phyloP scores from a whole-genome alignment of 495 filamentous ascomycete species.

The Penicillium silybi region DNA sequence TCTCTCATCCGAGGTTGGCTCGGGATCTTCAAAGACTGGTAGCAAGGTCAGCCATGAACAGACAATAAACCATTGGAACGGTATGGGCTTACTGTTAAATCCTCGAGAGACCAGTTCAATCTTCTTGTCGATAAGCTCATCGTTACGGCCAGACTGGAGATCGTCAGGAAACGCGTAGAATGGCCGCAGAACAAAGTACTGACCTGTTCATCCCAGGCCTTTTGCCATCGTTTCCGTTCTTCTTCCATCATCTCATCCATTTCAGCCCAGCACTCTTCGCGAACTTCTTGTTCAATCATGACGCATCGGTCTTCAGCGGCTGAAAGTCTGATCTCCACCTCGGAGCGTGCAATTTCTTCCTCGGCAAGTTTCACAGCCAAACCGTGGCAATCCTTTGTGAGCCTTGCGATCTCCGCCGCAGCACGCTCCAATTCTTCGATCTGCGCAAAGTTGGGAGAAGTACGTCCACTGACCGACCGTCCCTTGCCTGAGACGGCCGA shows the following conservation, averaged over 20 bases:
- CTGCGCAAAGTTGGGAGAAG: slow-evolving; percentile 46
- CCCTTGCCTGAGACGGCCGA: slow-evolving; percentile 37
- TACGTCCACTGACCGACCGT: slow-evolving; percentile 41
- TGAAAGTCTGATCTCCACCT: slow-evolving; percentile 49
- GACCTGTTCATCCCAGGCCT: slow-evolving; percentile 68
- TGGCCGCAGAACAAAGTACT: slow-evolving; percentile 12
- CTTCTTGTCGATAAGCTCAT: slow-evolving; percentile 87
- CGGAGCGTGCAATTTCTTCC: slow-evolving; percentile 56
- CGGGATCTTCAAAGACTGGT: slow-evolving; percentile 48
- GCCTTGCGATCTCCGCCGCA: slow-evolving; percentile 65
- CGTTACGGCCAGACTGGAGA: slow-evolving; percentile 50
- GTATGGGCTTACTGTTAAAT: slow-evolving; percentile 48
- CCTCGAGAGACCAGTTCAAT: slow-evolving; percentile 76
- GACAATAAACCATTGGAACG: background rate
- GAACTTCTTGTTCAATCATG: slow-evolving; percentile 75
- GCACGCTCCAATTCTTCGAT: slow-evolving; percentile 73
- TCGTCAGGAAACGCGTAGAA: slow-evolving; percentile 9
- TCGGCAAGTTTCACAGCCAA: slow-evolving; percentile 55
- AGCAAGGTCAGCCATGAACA: slow-evolving; percentile 8
- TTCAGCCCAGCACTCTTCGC: slow-evolving; percentile 85
- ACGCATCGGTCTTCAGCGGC: slow-evolving; percentile 64
- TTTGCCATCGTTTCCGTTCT: slow-evolving; percentile 74
- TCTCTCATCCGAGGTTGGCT: slow-evolving; percentile 27
- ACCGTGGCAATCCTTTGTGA: slow-evolving; percentile 70
- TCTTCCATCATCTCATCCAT: slow-evolving; percentile 73